Evolutionary conservation across 1,284 basidiomycete species (phyloP), one percentile per base, ranked within the genome.

Genomic region (Pterulicium gracile): DNA sequence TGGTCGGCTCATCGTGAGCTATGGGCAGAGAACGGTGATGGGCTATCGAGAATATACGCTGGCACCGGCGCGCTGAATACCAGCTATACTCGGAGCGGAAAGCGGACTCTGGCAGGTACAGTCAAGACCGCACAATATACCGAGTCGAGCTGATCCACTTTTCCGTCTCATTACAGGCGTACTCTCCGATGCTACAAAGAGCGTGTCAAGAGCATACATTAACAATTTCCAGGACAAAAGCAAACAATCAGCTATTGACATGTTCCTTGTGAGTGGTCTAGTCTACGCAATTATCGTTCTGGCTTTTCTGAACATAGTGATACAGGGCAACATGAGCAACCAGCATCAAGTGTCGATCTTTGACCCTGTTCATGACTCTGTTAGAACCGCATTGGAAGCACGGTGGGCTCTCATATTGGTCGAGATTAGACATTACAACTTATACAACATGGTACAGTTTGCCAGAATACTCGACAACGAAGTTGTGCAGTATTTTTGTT

Each of bases 1-100:
- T 97, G 93, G 89, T 71, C 77, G 0, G 73, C 87, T 40, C 94
- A 98, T 63, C 79, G 93, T 22, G 88, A 93, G 55, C 69, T 98
- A 2, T 99, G 94, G 94, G 96, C 95, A 1, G 93, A 97, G 64
- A 96, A 94, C 57, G 91, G 91, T 3, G 91, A 96, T 60, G 83
- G 87, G 0, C 60, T 95, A 32, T 92, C 88, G 24, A 78, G 80
- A 51, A 96, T 97, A 55, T 98, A 98, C 62, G 94, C 95, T 35
- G 96, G 96, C 14, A 98, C 96, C 0, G 96, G 96, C 15, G 85
- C 96, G 21, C 69, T 99, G 52, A 98, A 98, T 59, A 97, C 94
- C 2, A 92, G 86, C 56, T 96, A 92, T 59, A 98, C 95, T 3
- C 71, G 95, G 44, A 92, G 78, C 50, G 96, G 96, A 24, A 98